Percentiles rank a stretch among this genome's conserved stretches.
phyloP scores from a whole-genome alignment of 768 basidiomycete genomes.

The Tylopilus sp. region DNA sequence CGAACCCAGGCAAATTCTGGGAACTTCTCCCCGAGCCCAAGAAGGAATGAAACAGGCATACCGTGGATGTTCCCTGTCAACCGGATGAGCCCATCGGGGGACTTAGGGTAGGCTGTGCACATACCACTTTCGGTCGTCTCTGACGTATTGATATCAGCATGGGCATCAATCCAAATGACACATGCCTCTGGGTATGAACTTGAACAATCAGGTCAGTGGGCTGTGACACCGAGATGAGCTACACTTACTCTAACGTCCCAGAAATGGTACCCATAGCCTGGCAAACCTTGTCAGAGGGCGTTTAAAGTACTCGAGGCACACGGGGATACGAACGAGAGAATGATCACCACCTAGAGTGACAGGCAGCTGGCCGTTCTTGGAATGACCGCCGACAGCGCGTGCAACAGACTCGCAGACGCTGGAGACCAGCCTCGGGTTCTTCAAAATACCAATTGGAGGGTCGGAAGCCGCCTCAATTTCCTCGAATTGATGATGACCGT shows the following conservation, averaged over 20 bases:
- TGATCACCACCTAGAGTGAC: conserved; percentile 96
- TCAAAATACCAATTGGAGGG: conserved; percentile 83
- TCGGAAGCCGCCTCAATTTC: conserved; percentile 50
- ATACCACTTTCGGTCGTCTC: conserved; percentile 74
- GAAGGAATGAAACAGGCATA: conserved; percentile 94
- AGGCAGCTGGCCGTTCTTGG: conserved; percentile 75
- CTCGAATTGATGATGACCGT: conserved; percentile 88
- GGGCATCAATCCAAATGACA: conserved; percentile 96
- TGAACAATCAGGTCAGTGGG: conserved; percentile 5
- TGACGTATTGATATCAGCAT: conserved; percentile 93
- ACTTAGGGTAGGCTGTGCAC: conserved; percentile 9
- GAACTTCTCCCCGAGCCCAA: conserved; percentile 43
- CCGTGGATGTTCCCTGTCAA: conserved; percentile 89
- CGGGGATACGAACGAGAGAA: conserved; percentile 61
- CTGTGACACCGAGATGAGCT: neutral
- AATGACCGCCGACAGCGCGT: conserved; percentile 70
- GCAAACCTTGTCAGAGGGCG: neutral
- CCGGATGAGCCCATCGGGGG: neutral
- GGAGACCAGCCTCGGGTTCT: conserved; percentile 87
- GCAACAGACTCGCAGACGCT: conserved; percentile 78
- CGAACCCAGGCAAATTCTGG: conserved; percentile 57
- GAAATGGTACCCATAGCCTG: conserved; percentile 93
- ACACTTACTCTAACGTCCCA: conserved; percentile 71
- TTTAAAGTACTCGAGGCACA: conserved; percentile 1
- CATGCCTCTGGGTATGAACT: conserved; percentile 78